Base-by-base conservation (phyloP, 768 basidiomycete species). In the Leccinum variicolor region DNA sequence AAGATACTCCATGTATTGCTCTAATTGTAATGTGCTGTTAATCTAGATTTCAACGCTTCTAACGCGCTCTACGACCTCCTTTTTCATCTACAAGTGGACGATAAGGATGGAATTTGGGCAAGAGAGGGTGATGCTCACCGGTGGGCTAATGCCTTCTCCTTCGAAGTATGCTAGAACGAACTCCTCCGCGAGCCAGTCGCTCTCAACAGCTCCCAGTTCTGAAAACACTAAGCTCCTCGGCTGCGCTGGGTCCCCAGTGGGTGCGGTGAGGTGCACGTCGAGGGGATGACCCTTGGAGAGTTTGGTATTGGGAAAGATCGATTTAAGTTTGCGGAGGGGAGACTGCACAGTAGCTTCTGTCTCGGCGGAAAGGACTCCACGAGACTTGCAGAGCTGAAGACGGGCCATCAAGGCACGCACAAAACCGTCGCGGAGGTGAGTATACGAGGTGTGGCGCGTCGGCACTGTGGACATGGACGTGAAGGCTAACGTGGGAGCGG, bases 391-490 rank as follows among this genome's bases (percentile, higher is more conserved):
- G 10, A 80, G 68, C 25, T 77, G 73, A 57, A 91, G 74, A 19
- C 90, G 83, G 3, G 77, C 74, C 61, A 85, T 83, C 48, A 94
- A 71, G 15, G 90, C 81, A 46, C 92, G 82, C 70, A 92, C 78
- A 62, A 93, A 93, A 3, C 88, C 92, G 66, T 94, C 92, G 21
- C 92, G 83, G 28, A 94, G 77, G 65, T 94, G 92, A 15, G 83
- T 81, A 67, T 85, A 92, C 7, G 84, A 86, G 0, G 92, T 93
- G 34, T 79, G 79, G 10, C 92, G 81, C 2, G 88, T 89, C 3
- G 91, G 92, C n/a, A 93, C 91, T 92, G 54, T 50, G 33, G 29
- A 49, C 21, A 31, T 33, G 28, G 50, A 11, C 15, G 21, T 54
- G 26, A 48, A 47, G 26, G 19, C 34, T 13, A 39, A 15, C 36